These are phyloP conservation scores for Trichoderma atrobrunneum DNA, from an alignment of 2,329 filamentous ascomycete species.

Conservation along the genomic window DNA sequence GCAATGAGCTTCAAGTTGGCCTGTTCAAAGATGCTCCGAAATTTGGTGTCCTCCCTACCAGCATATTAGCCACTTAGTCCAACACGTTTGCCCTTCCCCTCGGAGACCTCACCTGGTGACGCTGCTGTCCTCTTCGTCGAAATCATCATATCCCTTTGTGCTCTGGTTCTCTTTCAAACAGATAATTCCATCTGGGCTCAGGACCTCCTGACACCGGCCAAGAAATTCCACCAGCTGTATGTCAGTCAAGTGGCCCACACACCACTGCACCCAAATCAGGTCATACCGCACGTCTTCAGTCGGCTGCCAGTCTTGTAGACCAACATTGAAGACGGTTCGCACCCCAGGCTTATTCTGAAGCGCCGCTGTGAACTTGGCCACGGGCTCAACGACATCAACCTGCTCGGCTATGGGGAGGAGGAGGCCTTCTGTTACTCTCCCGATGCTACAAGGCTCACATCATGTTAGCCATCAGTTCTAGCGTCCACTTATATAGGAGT, in stretches of 20 bases:
- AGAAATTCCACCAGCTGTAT: conserved; percentile 67
- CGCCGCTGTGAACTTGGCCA: conserved; percentile 71
- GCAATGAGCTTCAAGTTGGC: too few relatives aligned
- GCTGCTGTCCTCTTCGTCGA: conserved; percentile 71
- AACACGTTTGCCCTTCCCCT: conserved; percentile 16
- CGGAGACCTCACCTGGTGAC: conserved; percentile 62
- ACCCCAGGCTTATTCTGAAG: conserved; percentile 58
- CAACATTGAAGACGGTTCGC: conserved; percentile 64
- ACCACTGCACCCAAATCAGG: conserved; percentile 90
- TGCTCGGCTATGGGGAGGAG: conserved; percentile 65
- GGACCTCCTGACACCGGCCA: conserved; percentile 50
- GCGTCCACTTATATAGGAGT: neutral
- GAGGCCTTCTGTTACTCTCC: conserved; percentile 75
- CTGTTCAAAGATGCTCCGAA: too few relatives aligned
- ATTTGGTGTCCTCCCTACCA: too few relatives aligned
- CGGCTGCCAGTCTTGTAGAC: conserved; percentile 68
- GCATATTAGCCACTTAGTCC: too few relatives aligned
- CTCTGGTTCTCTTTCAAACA: conserved; percentile 66
- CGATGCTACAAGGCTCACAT: conserved; percentile 56
- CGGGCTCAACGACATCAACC: conserved; percentile 83
- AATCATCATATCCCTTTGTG: conserved; percentile 60
- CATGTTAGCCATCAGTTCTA: neutral
- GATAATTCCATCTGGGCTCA: conserved; percentile 35
- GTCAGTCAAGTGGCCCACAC: conserved; percentile 77
- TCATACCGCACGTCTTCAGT: conserved; percentile 58